Percentiles rank a stretch among this genome's conserved stretches.
Evolutionary conservation across 306 rosid genomes (phyloP).

Genomic region (Fagus sylvatica): DNA sequence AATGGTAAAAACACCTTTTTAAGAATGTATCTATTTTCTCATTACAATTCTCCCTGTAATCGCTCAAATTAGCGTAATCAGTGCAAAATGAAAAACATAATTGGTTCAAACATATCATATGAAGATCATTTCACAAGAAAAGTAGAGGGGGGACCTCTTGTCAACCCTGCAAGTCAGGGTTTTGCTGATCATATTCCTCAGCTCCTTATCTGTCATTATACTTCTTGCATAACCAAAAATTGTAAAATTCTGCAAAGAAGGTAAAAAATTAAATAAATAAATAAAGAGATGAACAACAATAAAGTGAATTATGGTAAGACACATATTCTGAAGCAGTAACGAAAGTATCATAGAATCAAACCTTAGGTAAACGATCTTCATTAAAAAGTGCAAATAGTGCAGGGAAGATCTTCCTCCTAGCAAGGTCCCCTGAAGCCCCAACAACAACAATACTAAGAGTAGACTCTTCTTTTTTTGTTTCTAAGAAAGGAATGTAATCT

Average conservation of each 20-base stretch:
- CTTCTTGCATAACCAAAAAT: slow-evolving; percentile 86
- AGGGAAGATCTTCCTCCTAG: slow-evolving; percentile 95
- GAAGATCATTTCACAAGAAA: neutral
- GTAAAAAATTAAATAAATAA: slow-evolving; percentile 8
- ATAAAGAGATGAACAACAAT: slow-evolving; percentile 3
- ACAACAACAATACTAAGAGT: slow-evolving; percentile 82
- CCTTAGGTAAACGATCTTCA: slow-evolving; percentile 90
- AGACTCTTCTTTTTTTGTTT: slow-evolving; percentile 42
- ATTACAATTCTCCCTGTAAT: slow-evolving; percentile 74
- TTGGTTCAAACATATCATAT: neutral
- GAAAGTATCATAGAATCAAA: slow-evolving; percentile 21
- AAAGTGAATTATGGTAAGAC: slow-evolving; percentile 13
- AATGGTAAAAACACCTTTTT: slow-evolving; percentile 85
- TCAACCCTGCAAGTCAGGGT: slow-evolving; percentile 93
- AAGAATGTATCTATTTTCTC: slow-evolving; percentile 84
- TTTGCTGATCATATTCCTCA: slow-evolving; percentile 73
- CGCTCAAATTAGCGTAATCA: slow-evolving; percentile 23
- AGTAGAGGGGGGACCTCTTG: slow-evolving; percentile 53
- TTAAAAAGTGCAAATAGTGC: slow-evolving; percentile 92
- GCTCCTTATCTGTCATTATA: slow-evolving; percentile 71
- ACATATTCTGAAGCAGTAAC: neutral
- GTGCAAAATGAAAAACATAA: slow-evolving; percentile 10
- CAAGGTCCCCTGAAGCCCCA: slow-evolving; percentile 99
- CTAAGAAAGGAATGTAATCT: slow-evolving; percentile 37
- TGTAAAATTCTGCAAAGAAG: slow-evolving; percentile 59